Base-by-base conservation (phyloP, 495 filamentous ascomycete species). In the Podospora anserina region DNA sequence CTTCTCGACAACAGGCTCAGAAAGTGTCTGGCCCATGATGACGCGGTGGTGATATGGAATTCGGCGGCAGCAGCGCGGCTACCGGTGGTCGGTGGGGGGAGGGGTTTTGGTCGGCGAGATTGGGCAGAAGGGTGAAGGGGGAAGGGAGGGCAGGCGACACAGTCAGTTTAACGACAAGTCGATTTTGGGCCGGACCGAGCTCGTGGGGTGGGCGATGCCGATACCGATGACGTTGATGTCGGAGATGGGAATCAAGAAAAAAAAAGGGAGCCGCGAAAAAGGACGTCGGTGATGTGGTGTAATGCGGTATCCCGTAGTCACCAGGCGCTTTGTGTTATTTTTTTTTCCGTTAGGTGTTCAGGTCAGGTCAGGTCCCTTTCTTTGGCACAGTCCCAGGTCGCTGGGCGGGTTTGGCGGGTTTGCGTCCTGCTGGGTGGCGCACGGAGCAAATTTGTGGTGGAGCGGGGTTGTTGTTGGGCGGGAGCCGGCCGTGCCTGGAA, bases 1-100 rank as follows among this genome's bases (percentile, higher is more conserved):
- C 93, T 99, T 99, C 76, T 98, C 95, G 71, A 96, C 90, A 74
- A 98, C 94, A 63, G 95, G 95, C 86, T 99, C 96, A 78, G 95
- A 98, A 77, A 99, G 90, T 79, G 95, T 99, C 87, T 99, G 95
- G 88, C 95, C 95, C 95, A 99, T 99, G 77, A 75, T 79, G 76
- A 75, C 59, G 70, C 28, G 63, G 60, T 66, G 39, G 68, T 63
- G 64, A 64, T 66, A 63, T 68, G 67, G 61, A 56, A 68, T 65
- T 71, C 58, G 70, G 69, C 58, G 70, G 69, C 68, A 74, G 71
- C 70, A 64, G 39, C 59, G 66, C 70, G 70, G 71, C 76, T 72
- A 75, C 74, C 39, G 39, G 39, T 72, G 63, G 70, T 66, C 59
- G 65, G 64, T 62, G 59, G 68, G 65, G 68, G 65, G 44, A 62